Evolutionary conservation across 139 green algal species (phyloP), one percentile per base, ranked within the genome.

Genomic region (Tetradesmus obliquus): DNA sequence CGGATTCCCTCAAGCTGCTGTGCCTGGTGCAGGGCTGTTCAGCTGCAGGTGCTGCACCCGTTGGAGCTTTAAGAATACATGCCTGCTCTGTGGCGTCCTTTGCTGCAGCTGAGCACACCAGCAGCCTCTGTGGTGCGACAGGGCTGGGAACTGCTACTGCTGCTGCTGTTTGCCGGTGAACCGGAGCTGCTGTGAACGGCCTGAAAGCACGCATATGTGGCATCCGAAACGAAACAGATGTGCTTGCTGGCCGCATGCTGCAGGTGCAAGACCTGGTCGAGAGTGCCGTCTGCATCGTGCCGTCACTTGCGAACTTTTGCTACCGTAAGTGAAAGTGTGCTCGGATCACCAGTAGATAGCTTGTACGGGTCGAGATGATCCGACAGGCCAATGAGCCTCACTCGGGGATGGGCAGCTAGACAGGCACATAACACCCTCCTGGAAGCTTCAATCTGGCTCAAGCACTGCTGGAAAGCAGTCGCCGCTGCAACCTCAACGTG

Each of bases 51-150:
- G 76, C n/a, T 45, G 2, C 17, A 3, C n/a, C 2, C 17, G 24
- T 24, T 5, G 3, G 15, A 24, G 2, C 3, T n/a, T 76, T 76
- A 7, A 24, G n/a, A 76, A 4, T 12, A 5, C 66, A 19, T 6
- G n/a, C 66, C 66, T 66, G 32, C 32, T 89, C 84, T 82, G 60
- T 89, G 12, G 32, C 15, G 32, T 89, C 60, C 66, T 76, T 76
- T 24, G 66, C 66, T 76, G 66, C 66, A 60, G 84, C 84, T 81
- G 24, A 81, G 62, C 84, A 82, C 13, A 89, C 32, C 54, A 84
- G 71, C 86, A 72, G 86, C 71, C 86, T 55, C 85, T 45, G 82
- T 51, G 82, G 20, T 69, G 82, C 55, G 66, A 66, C 54, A 9
- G 12, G 54, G 19, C 54, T 87, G 80, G 80, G 24, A 20, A 53